These are phyloP conservation scores for Fusarium coffeatum DNA, from an alignment of 2,329 filamentous ascomycete genomes.

Conservation along the genomic window DNA sequence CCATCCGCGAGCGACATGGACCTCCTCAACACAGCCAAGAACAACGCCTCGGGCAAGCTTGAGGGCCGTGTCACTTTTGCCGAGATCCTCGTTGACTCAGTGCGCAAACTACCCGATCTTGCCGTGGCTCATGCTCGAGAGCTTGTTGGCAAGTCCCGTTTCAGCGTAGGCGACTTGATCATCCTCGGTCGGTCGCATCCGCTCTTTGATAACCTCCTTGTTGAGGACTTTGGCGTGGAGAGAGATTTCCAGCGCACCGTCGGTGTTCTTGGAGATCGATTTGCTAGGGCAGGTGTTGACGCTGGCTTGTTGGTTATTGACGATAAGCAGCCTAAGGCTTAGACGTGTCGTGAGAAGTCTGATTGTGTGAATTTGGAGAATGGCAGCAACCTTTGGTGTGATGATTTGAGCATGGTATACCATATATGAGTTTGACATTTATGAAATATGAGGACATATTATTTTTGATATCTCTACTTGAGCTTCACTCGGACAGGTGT, in stretches of 20 bases:
- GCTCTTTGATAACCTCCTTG: constrained; percentile 24
- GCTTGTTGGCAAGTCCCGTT: constrained; percentile 39
- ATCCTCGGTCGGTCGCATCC: constrained; percentile 43
- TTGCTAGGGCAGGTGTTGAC: constrained; percentile 44
- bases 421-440: neutral
- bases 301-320: constrained; percentile 48
- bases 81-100: constrained; percentile 41
- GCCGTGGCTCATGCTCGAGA: constrained; percentile 36
- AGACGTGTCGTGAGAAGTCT: neutral
- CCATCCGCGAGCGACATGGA: constrained; percentile 44
- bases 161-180: constrained; percentile 45
- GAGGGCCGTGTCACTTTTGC: constrained; percentile 39
- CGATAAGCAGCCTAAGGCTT: constrained; percentile 21
- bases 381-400: neutral
- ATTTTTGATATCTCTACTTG: neutral
- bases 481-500: neutral
- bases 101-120: constrained; percentile 45
- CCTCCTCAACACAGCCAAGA: constrained; percentile 44
- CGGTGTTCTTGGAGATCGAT: constrained; percentile 45
- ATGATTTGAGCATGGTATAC: neutral
- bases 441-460: neutral
- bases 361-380: neutral
- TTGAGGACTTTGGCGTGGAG: constrained; percentile 42
- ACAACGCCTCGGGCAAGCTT: constrained; percentile 26
- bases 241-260: constrained; percentile 44